A percentile compares a stretch with the other conserved stretches of the same genome.
Conservation (phyloP, 164 flowering plant genomes). For the Nelumbo lutea region DNA sequence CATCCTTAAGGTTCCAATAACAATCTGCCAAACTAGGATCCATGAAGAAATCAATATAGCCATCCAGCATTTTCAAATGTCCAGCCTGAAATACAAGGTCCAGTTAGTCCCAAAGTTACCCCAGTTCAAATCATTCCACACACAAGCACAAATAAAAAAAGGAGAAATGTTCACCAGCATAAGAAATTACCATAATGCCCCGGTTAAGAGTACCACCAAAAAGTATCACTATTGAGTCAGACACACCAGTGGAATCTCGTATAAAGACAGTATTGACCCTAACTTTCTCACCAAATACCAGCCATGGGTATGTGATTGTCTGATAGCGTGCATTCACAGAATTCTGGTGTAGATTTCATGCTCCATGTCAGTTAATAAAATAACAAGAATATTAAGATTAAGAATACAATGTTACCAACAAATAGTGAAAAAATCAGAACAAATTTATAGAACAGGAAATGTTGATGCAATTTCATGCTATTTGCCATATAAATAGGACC, state of each 20-base stretch:
- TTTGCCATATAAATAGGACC: neutral
- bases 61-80: constrained; percentile 87
- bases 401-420: neutral
- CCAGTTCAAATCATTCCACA: neutral
- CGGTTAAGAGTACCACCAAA: constrained; percentile 75
- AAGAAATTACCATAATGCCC: constrained; percentile 56
- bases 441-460: too few species aligned
- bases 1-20: constrained; percentile 75
- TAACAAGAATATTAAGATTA: neutral
- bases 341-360: constrained; percentile 51
- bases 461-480: too few species aligned
- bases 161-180: constrained; percentile 5
- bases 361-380: neutral
- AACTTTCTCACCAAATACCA: constrained; percentile 94
- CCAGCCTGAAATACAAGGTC: constrained; percentile 52
- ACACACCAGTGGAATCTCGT: constrained; percentile 95
- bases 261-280: constrained; percentile 89
- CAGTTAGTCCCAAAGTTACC: constrained; percentile 2
- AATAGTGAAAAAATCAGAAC: neutral
- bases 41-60: constrained; percentile 90
- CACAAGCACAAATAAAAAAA: neutral
- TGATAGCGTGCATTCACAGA: constrained; percentile 95
- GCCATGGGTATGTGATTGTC: constrained; percentile 93
- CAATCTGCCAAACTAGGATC: constrained; percentile 83
- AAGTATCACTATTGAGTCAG: constrained; percentile 87